A percentile compares a stretch with the other conserved stretches of the same genome.
These are phyloP conservation scores for Salix brachista DNA, from an alignment of 345 rosid species.

Conservation along the genomic window DNA sequence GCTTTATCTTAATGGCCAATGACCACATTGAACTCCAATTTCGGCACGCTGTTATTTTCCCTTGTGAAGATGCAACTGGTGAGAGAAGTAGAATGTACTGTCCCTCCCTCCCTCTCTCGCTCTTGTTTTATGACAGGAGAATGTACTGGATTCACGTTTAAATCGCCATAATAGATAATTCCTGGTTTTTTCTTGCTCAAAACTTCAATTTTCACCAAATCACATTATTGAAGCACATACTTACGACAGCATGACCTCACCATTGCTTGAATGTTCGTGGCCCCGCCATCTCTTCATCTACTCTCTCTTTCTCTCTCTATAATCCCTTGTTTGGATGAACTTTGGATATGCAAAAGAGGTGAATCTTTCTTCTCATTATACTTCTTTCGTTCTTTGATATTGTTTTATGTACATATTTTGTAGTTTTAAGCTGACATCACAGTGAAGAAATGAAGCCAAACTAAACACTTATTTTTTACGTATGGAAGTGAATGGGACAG, in stretches of 20 bases:
- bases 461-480: not conserved
- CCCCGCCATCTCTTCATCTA: not conserved
- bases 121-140: too few relatives aligned
- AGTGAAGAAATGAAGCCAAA: not conserved
- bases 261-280: not conserved
- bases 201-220: not conserved
- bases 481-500: not conserved
- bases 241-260: too few relatives aligned
- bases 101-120: too few relatives aligned
- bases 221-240: not conserved
- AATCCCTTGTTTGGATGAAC: not conserved
- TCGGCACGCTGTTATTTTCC: too few relatives aligned
- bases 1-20: too few relatives aligned
- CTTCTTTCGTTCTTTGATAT: not conserved
- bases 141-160: not conserved
- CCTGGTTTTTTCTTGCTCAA: slow-evolving; percentile 11
- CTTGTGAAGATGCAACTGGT: not conserved
- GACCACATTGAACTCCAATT: not conserved
- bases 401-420: too few relatives aligned
- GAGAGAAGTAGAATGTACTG: not conserved
- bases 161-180: slow-evolving; percentile 2
- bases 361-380: not conserved
- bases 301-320: not conserved
- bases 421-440: not conserved
- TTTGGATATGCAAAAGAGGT: not conserved